These are phyloP conservation scores for Trichoderma asperelloides DNA, from an alignment of 495 filamentous ascomycete genomes.

Conservation along the genomic window DNA sequence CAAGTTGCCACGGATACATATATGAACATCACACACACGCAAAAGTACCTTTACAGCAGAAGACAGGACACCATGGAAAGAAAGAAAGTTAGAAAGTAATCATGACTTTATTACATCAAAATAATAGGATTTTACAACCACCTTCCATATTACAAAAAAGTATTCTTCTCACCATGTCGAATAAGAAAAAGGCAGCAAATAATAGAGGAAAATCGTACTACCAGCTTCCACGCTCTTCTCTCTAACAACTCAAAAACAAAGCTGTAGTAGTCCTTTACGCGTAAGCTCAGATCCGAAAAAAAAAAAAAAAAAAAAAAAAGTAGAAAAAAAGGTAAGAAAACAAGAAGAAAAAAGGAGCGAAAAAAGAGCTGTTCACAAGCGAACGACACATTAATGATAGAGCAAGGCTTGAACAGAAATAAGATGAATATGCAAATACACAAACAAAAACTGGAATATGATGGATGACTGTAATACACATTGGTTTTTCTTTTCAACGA, in stretches of 20 bases:
- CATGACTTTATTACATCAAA: neutral
- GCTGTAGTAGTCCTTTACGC: neutral
- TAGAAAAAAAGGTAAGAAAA: neutral
- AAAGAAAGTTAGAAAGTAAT: neutral
- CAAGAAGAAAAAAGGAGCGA: neutral
- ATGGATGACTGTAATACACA: conserved; percentile 9
- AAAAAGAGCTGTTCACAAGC: neutral
- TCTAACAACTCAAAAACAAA: conserved; percentile 4
- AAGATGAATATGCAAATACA: neutral
- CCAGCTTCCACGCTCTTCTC: too few relatives aligned
- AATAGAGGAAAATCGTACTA: conserved; percentile 8
- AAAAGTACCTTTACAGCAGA: neutral
- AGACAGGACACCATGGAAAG: neutral
- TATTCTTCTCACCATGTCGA: neutral
- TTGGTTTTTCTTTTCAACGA: neutral
- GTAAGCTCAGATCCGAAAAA: neutral
- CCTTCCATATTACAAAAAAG: neutral
- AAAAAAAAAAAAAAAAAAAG: neutral
- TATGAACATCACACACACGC: neutral
- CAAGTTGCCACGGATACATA: neutral
- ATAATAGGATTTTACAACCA: neutral
- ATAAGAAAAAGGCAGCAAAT: conserved; percentile 3
- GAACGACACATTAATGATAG: neutral
- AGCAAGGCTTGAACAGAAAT: neutral
- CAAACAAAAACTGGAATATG: neutral